Base-by-base conservation (phyloP, 306 rosid species). In the Luffa acutangula region DNA sequence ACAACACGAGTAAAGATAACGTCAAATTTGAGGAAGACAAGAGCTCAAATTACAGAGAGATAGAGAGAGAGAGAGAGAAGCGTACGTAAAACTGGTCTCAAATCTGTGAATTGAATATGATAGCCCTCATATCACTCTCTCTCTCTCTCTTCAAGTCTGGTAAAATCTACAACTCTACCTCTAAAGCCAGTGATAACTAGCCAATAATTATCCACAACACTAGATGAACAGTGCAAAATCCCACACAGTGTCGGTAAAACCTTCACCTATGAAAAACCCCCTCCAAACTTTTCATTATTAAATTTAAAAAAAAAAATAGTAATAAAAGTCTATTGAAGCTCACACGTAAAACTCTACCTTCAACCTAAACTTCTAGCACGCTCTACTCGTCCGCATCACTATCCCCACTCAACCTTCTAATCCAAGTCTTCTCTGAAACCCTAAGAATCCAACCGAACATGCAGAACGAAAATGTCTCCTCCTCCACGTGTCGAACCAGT, bases 221-320 rank as follows among this genome's bases (percentile, higher is more conserved):
- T 4, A 46, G 58, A 49, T 72, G 58, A 72, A 72, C 77, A 72
- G 43, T 72, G 42, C 43, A 4, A 31, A 72, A 72, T 72, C 3
- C 41, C 42, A 39, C 31, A 69, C 37, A 33, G 33, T 51, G 78
- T 74, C 78, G 78, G 78, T 74, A 74, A 74, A 74, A 74, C 78
- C 63, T 74, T 51, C 78, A 51, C 46, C 33, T 33, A 5, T 46
- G 39, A 7, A 48, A 74, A 74, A 2, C 21, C 60, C 21, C 72
- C 25, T 71, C 54, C 11, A 13, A 45, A 4, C n/a, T 11, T 20
- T 21, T 21, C 0, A 2, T 11, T 25, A 11, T 10, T 73, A 49
- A 31, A 37, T 37, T 37, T 15, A 15, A 65, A 33, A 13, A 37
- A 15, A 65, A 33, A 13, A 56, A 56, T n/a, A 56, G 14, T 36